These are phyloP conservation scores for Ocimum tenuiflorum DNA, from an alignment of 257 asterid genomes.

Conservation along the genomic window DNA sequence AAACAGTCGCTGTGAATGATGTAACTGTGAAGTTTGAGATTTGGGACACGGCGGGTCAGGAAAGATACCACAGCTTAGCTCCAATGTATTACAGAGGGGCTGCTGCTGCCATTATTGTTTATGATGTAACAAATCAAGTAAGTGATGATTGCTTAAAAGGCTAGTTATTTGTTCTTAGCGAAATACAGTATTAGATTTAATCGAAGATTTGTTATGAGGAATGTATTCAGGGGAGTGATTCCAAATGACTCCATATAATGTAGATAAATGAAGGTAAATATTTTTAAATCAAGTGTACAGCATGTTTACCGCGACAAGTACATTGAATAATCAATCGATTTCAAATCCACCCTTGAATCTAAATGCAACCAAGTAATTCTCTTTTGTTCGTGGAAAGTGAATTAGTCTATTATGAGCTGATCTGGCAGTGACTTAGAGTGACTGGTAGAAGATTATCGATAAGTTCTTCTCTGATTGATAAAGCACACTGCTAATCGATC, in stretches of 20 bases:
- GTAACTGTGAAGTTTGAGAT: conserved; percentile 80
- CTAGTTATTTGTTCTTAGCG: background rate
- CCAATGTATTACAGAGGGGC: conserved; percentile 93
- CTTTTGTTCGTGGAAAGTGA: background rate
- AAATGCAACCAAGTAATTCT: background rate
- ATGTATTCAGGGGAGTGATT: background rate
- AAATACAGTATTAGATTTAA: background rate
- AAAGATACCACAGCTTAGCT: conserved; percentile 82
- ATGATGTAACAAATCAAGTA: conserved; percentile 66
- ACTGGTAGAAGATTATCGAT: background rate
- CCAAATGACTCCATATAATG: background rate
- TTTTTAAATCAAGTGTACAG: background rate
- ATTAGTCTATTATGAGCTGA: background rate
- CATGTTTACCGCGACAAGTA: background rate
- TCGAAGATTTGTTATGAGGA: background rate
- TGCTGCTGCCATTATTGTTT: conserved; percentile 77
- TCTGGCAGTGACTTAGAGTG: background rate
- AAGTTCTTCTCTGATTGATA: background rate
- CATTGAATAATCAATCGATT: background rate
- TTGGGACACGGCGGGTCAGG: conserved; percentile 97
- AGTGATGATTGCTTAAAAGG: conserved; percentile 4
- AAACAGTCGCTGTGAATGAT: conserved; percentile 71
- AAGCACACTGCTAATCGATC: background rate
- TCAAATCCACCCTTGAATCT: background rate
- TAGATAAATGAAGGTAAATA: background rate